Evolutionary conservation across 2,329 filamentous ascomycete genomes (phyloP).

Genomic region (Pseudocercospora eumusae): DNA sequence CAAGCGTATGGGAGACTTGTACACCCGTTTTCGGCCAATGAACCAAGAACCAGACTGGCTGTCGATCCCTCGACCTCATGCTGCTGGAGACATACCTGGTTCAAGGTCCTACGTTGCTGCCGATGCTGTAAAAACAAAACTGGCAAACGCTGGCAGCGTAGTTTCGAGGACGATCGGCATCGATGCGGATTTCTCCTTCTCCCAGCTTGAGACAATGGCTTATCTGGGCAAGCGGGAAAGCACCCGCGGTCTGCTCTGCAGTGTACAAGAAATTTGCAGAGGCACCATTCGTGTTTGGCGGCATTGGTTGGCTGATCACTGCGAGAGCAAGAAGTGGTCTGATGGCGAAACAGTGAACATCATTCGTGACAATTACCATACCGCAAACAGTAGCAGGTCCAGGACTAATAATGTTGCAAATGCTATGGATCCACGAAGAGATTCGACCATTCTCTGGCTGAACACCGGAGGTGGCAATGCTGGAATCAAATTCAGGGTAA

Average conservation of each 20-base stretch:
- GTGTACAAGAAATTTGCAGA: conserved; percentile 66
- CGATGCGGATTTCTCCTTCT: conserved; percentile 71
- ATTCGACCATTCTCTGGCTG: conserved; percentile 65
- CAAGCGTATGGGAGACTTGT: conserved; percentile 60
- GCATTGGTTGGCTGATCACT: conserved; percentile 63
- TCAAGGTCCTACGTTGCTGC: conserved; percentile 43
- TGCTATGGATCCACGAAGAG: conserved; percentile 34
- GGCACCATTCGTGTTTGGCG: conserved; percentile 70
- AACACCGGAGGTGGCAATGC: conserved; percentile 60
- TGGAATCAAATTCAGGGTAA: conserved; percentile 68
- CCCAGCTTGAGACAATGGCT: conserved; percentile 68
- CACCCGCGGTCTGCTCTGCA: conserved; percentile 62
- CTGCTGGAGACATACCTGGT: conserved; percentile 52
- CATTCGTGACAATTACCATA: conserved; percentile 27
- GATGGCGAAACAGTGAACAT: conserved; percentile 35
- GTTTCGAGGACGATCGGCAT: conserved; percentile 64
- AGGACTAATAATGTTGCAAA: conserved; percentile 29
- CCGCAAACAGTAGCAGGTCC: conserved; percentile 15
- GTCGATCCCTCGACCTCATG: conserved; percentile 44
- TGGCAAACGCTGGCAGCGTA: conserved; percentile 30
- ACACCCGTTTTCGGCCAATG: conserved; percentile 70
- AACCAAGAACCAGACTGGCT: conserved; percentile 52
- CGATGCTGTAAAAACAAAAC: conserved; percentile 19
- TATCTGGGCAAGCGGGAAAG: conserved; percentile 69
- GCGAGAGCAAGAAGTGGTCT: conserved; percentile 36